Percentiles rank a stretch among this genome's conserved stretches.
phyloP scores from a whole-genome alignment of 2,329 filamentous ascomycete genomes.

The Claviceps sp. region DNA sequence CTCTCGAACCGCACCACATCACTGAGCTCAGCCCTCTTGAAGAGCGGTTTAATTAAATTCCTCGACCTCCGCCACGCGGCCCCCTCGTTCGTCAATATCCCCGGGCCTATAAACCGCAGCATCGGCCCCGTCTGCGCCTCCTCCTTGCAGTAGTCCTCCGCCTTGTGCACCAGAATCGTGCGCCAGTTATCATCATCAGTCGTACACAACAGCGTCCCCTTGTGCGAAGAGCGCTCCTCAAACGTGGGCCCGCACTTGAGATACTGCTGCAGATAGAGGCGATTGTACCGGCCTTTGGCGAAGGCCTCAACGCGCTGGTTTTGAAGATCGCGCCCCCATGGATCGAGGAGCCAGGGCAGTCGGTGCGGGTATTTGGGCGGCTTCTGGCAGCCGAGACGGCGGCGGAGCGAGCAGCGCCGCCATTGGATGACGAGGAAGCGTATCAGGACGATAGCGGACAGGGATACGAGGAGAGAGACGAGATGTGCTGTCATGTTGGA shows the following conservation, averaged over 20 bases:
- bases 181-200: conserved; percentile 2
- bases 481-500: neutral
- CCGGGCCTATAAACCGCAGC: neutral
- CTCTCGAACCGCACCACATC: neutral
- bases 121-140: neutral
- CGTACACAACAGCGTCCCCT: neutral
- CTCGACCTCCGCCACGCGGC: neutral
- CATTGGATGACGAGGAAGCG: neutral
- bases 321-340: conserved; percentile 1
- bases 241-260: neutral
- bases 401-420: neutral
- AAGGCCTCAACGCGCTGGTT: neutral
- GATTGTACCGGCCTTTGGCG: neutral
- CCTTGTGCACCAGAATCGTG: neutral
- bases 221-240: conserved; percentile 1
- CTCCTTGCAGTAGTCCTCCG: conserved; percentile 1
- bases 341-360: conserved; percentile 3
- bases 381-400: neutral
- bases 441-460: neutral
- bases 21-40: conserved; percentile 1
- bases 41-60: conserved; percentile 1
- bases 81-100: conserved; percentile 2
- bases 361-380: neutral
- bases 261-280: neutral
- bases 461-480: neutral